phyloP scores from a whole-genome alignment of 2,329 filamentous ascomycete species.

The Hymenoscyphus infarciens region DNA sequence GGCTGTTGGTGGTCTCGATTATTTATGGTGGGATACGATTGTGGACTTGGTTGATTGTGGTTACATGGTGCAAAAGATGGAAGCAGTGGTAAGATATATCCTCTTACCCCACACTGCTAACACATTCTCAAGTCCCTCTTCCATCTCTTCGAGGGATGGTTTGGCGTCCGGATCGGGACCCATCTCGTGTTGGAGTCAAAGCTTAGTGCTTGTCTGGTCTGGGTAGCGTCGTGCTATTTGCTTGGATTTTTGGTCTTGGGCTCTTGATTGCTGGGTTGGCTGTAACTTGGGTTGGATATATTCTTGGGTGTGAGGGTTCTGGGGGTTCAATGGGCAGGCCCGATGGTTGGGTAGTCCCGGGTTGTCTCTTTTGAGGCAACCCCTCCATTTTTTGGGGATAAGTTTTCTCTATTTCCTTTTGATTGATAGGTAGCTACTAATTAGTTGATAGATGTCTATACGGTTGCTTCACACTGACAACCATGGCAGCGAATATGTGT shows the following conservation, averaged over 20 bases:
- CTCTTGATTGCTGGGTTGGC: constrained; percentile 15
- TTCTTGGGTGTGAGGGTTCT: constrained; percentile 1
- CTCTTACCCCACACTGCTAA: constrained; percentile 22
- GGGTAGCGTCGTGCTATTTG: constrained; percentile 25
- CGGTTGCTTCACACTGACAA: no score
- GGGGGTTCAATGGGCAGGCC: constrained; percentile 27
- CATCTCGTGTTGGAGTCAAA: constrained; percentile 94
- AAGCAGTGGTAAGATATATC: constrained; percentile 27
- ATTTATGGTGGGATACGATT: constrained; percentile 20
- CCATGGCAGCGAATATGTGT: no score
- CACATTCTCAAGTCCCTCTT: constrained; percentile 14
- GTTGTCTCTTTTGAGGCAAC: constrained; percentile 31
- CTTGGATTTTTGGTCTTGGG: constrained; percentile 12
- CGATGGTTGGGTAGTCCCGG: constrained; percentile 33
- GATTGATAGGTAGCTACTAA: constrained; percentile 8
- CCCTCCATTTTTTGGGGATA: constrained; percentile 35
- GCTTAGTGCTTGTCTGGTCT: constrained; percentile 75
- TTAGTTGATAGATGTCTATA: background rate
- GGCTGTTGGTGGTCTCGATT: constrained; percentile 18
- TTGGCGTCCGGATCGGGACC: constrained; percentile 56
- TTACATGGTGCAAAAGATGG: constrained; percentile 23
- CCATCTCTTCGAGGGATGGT: constrained; percentile 16
- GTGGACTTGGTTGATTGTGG: constrained; percentile 6
- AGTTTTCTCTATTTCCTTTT: constrained; percentile 20
- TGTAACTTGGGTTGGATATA: constrained; percentile 18